Conservation (phyloP, 1,139 yeast genomes). For the Meyerozyma sp. region DNA sequence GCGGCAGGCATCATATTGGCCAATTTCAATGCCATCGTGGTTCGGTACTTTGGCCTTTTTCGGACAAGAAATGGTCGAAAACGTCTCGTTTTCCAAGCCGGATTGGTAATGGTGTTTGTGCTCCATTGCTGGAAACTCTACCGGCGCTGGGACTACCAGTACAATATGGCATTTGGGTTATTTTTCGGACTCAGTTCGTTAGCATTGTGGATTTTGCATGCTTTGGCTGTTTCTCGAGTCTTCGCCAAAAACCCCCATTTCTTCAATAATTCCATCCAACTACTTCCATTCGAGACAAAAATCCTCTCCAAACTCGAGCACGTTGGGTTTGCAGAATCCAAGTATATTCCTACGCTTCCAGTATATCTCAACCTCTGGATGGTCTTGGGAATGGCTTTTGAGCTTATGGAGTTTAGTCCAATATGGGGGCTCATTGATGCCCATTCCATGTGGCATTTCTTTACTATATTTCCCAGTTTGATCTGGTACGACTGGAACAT, state of each 20-base stretch:
- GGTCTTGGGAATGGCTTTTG: slow-evolving; percentile 31
- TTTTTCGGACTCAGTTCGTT: slow-evolving; percentile 28
- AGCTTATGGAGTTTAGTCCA: slow-evolving; percentile 36
- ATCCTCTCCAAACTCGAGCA: slow-evolving; percentile 28
- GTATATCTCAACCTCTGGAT: slow-evolving; percentile 31
- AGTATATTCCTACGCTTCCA: slow-evolving; percentile 32
- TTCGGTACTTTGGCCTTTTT: slow-evolving; percentile 28
- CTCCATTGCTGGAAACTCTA: slow-evolving; percentile 26
- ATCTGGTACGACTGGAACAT: slow-evolving; percentile 47
- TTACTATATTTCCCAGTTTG: slow-evolving; percentile 38
- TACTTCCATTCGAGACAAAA: slow-evolving; percentile 38
- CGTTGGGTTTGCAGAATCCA: slow-evolving; percentile 20
- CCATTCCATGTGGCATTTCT: slow-evolving; percentile 41
- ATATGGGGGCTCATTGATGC: slow-evolving; percentile 30
- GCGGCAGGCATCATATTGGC: slow-evolving; percentile 37
- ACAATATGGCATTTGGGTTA: slow-evolving; percentile 32
- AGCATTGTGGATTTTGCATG: slow-evolving; percentile 32
- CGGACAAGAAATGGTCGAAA: slow-evolving; percentile 4
- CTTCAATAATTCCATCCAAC: slow-evolving; percentile 32
- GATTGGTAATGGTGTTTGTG: slow-evolving; percentile 15
- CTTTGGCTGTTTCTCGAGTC: slow-evolving; percentile 13
- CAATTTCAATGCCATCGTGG: slow-evolving; percentile 32
- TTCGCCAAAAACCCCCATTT: slow-evolving; percentile 20
- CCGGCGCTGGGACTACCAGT: slow-evolving; percentile 35
- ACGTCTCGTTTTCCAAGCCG: slow-evolving; percentile 10